Conservation (phyloP, 495 filamentous ascomycete species). For the Penicillium canescens region DNA sequence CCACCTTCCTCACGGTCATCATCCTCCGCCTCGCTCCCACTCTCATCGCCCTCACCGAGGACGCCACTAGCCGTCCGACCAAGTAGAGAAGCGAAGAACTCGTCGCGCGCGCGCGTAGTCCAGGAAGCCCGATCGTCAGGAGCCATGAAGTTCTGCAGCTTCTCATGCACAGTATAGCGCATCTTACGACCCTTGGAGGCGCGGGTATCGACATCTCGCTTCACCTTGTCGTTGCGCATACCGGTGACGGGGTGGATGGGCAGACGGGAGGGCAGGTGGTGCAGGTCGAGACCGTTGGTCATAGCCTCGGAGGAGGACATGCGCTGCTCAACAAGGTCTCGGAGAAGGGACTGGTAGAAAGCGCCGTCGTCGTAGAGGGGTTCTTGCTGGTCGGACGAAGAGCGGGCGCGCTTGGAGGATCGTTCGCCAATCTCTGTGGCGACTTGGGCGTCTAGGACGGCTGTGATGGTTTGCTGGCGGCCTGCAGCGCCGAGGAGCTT, state of each 20-base stretch:
- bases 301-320: constrained; percentile 52
- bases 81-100: constrained; percentile 87
- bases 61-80: constrained; percentile 67
- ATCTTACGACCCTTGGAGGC: constrained; percentile 95
- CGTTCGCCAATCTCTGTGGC: constrained; percentile 63
- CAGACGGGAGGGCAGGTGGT: constrained; percentile 35
- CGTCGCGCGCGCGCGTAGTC: constrained; percentile 75
- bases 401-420: constrained; percentile 55
- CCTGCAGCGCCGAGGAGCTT: constrained; percentile 45
- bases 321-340: constrained; percentile 87
- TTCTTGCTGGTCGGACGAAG: constrained; percentile 10
- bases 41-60: constrained; percentile 68
- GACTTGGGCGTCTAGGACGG: constrained; percentile 74
- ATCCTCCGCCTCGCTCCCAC: constrained; percentile 51
- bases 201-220: constrained; percentile 84
- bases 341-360: constrained; percentile 89
- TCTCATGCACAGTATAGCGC: constrained; percentile 91
- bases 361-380: constrained; percentile 86
- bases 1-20: constrained; percentile 64
- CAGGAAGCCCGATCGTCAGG: constrained; percentile 77
- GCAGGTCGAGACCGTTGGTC: constrained; percentile 42
- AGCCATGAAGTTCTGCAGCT: constrained; percentile 97
- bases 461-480: constrained; percentile 62
- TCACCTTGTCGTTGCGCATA: constrained; percentile 77
- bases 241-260: constrained; percentile 53